These are phyloP conservation scores for Phytophthora ramorum DNA, from an alignment of 352 stramenopile genomes.

Conservation along the genomic window DNA sequence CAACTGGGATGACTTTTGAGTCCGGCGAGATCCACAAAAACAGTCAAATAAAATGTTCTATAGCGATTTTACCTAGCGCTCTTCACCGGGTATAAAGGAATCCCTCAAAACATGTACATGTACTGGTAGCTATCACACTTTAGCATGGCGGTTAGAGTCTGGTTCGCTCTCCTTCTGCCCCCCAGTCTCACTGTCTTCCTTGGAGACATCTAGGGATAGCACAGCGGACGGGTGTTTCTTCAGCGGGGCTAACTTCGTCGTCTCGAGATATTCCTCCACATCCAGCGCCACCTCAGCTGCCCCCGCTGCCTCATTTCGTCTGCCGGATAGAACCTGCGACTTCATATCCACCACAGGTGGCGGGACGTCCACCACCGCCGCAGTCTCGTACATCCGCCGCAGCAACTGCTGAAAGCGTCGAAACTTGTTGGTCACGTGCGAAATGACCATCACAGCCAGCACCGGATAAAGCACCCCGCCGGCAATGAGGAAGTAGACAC, in stretches of 20 bases:
- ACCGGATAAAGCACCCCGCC: constrained; percentile 63
- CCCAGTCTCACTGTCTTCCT: constrained; percentile 48
- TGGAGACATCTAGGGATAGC: constrained; percentile 34
- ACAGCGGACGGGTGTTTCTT: constrained; percentile 55
- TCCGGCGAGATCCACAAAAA: not conserved
- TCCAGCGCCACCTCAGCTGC: constrained; percentile 49
- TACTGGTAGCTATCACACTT: constrained; percentile 1
- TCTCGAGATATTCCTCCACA: constrained; percentile 38
- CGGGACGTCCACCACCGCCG: constrained; percentile 58
- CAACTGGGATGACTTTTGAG: constrained; percentile 53
- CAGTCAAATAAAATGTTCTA: constrained; percentile 33
- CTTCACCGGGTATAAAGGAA: not conserved
- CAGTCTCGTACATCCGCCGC: constrained; percentile 55
- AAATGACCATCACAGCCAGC: constrained; percentile 68
- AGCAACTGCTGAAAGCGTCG: constrained; percentile 54
- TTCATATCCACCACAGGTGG: constrained; percentile 50
- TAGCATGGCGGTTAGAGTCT: constrained; percentile 6
- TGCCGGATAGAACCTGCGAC: constrained; percentile 25
- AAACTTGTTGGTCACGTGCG: constrained; percentile 71
- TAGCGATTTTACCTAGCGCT: constrained; percentile 18
- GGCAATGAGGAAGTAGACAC: constrained; percentile 65
- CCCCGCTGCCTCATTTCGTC: constrained; percentile 36
- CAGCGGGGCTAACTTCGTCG: constrained; percentile 44
- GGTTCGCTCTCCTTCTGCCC: constrained; percentile 42
- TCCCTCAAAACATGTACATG: not conserved